Percentiles rank a stretch among this genome's conserved stretches.
Conservation (phyloP, 75 land plant species). For the Sequoiadendron giganteum region DNA sequence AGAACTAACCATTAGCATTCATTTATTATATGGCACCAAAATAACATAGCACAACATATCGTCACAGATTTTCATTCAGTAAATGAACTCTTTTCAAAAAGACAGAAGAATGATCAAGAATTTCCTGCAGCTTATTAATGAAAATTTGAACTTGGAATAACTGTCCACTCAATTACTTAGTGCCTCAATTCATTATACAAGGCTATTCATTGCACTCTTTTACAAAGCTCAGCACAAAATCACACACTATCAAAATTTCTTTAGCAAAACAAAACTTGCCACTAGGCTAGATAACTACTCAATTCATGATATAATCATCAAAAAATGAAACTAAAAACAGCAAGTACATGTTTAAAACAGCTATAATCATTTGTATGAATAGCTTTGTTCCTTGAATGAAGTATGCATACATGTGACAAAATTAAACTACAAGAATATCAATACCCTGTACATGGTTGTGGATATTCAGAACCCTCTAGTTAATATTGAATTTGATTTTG, state of each 20-base stretch:
- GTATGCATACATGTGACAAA: not conserved
- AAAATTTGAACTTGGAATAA: not conserved
- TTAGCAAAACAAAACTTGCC: not conserved
- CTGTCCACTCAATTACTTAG: not conserved
- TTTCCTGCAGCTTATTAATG: not conserved
- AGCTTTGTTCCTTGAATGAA: too few species aligned
- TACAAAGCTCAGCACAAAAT: not conserved
- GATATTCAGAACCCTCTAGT: too few species aligned
- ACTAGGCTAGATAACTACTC: not conserved
- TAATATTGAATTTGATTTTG: too few species aligned
- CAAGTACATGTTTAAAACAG: not conserved
- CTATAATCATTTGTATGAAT: too few species aligned
- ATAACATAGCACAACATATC: not conserved
- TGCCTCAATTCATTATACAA: not conserved
- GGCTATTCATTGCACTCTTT: not conserved
- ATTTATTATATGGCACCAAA: not conserved
- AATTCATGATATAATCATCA: not conserved
- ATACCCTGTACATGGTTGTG: too few species aligned
- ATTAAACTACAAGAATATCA: not conserved
- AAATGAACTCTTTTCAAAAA: not conserved
- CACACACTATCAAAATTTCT: not conserved
- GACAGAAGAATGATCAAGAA: not conserved
- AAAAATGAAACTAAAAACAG: not conserved
- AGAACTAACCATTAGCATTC: not conserved
- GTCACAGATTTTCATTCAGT: not conserved